Evolutionary conservation across 2,329 filamentous ascomycete species (phyloP).

Genomic region (Paraphoma sp.): DNA sequence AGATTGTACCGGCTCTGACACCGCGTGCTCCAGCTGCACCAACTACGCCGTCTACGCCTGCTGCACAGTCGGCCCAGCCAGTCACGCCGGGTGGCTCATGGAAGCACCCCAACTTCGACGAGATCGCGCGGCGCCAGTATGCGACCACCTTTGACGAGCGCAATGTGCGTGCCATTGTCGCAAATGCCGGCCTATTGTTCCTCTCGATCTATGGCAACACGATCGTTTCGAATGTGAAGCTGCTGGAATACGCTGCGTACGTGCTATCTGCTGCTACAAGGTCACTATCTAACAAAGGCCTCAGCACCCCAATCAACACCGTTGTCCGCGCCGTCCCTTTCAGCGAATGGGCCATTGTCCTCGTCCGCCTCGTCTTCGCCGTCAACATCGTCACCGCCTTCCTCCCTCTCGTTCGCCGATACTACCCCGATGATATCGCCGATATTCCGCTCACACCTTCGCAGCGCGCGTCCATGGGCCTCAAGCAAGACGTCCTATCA

Average conservation of each 20-base stretch:
- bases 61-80: constrained; percentile 31
- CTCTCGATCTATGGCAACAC: constrained; percentile 51
- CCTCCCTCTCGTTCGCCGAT: constrained; percentile 72
- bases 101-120: constrained; percentile 86
- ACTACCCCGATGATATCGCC: constrained; percentile 71
- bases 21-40: constrained; percentile 23
- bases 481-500: constrained; percentile 67
- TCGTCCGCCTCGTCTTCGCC: constrained; percentile 61
- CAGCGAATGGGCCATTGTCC: constrained; percentile 49
- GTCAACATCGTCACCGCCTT: constrained; percentile 74
- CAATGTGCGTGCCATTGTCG: constrained; percentile 73
- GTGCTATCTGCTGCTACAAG: constrained; percentile 2
- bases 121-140: constrained; percentile 83
- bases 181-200: constrained; percentile 68
- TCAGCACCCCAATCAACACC: constrained; percentile 46
- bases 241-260: constrained; percentile 31
- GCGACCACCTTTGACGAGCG: constrained; percentile 78
- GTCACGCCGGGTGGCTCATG: constrained; percentile 72
- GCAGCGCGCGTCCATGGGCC: constrained; percentile 83
- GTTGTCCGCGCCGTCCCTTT: constrained; percentile 46
- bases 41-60: constrained; percentile 29
- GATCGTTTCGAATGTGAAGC: constrained; percentile 25
- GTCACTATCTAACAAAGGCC: constrained; percentile 3
- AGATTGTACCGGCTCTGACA: constrained; percentile 11
- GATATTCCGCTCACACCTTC: constrained; percentile 92